Conservation (phyloP, 306 rosid species). For the Dalbergia cultrata region DNA sequence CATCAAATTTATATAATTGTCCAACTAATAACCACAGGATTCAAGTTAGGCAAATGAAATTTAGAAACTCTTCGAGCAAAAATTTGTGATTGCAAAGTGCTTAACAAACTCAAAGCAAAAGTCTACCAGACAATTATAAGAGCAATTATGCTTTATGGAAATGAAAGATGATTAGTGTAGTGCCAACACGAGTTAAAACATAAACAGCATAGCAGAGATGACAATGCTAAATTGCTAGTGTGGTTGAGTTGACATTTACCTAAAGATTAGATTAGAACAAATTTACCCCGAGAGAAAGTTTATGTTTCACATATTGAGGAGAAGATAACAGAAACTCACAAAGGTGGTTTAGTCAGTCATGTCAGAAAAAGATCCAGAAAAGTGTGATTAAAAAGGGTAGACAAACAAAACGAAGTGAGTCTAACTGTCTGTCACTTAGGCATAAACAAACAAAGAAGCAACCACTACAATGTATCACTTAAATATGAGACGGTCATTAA, state of each 20-base stretch:
- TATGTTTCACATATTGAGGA: background rate
- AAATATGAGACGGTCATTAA: slow-evolving; percentile 9
- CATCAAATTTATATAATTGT: background rate
- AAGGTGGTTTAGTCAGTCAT: background rate
- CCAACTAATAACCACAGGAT: slow-evolving; percentile 1
- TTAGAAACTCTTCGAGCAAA: background rate
- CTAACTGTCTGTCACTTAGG: no score
- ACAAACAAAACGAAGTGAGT: background rate
- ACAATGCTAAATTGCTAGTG: background rate
- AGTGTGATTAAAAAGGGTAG: background rate
- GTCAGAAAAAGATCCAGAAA: background rate
- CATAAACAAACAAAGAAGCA: slow-evolving; percentile 30
- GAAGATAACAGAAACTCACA: background rate
- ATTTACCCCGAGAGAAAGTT: background rate
- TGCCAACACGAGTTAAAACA: background rate
- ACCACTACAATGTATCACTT: background rate
- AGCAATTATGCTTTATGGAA: background rate
- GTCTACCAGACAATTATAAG: background rate
- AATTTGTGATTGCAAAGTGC: background rate
- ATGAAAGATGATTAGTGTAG: background rate
- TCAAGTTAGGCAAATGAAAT: background rate
- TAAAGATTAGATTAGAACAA: background rate
- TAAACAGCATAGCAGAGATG: background rate
- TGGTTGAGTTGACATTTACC: background rate
- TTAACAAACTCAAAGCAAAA: slow-evolving; percentile 20